Percentiles rank a stretch among this genome's conserved stretches.
phyloP scores from a whole-genome alignment of 768 basidiomycete species.

The Boletellus sp. region DNA sequence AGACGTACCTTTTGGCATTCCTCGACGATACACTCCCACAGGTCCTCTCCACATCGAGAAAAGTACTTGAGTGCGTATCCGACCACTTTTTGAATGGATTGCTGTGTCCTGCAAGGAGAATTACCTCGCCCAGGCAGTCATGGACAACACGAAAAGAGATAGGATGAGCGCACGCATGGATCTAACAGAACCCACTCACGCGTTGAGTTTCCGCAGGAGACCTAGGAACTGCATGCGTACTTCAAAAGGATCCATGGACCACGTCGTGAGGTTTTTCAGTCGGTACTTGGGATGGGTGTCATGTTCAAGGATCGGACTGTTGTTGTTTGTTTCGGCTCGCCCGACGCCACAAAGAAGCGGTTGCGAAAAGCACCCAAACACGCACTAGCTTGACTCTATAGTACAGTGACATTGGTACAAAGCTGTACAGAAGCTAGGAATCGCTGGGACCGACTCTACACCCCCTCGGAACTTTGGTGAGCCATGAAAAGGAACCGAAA shows the following conservation, averaged over 20 bases:
- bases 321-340: neutral
- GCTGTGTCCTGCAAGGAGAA: constrained; percentile 58
- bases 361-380: too few relatives aligned
- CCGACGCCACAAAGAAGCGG: too few relatives aligned
- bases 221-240: constrained; percentile 71
- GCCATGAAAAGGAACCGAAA: too few relatives aligned
- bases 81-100: constrained; percentile 86
- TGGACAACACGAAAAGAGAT: neutral
- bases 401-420: too few relatives aligned
- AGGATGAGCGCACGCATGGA: too few relatives aligned
- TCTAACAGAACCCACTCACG: constrained; percentile 35
- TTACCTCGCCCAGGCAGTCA: neutral
- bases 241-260: constrained; percentile 60
- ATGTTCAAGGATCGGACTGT: neutral
- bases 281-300: too few relatives aligned
- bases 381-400: too few relatives aligned
- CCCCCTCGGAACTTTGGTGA: too few relatives aligned
- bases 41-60: constrained; percentile 79
- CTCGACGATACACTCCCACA: constrained; percentile 92
- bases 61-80: constrained; percentile 83
- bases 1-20: constrained; percentile 76
- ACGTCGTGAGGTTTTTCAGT: too few relatives aligned
- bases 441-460: too few relatives aligned
- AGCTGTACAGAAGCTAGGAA: too few relatives aligned
- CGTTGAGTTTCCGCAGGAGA: constrained; percentile 59